Base-by-base conservation (phyloP, 2,329 filamentous ascomycete genomes). In the Cyphellophora attinorum region DNA sequence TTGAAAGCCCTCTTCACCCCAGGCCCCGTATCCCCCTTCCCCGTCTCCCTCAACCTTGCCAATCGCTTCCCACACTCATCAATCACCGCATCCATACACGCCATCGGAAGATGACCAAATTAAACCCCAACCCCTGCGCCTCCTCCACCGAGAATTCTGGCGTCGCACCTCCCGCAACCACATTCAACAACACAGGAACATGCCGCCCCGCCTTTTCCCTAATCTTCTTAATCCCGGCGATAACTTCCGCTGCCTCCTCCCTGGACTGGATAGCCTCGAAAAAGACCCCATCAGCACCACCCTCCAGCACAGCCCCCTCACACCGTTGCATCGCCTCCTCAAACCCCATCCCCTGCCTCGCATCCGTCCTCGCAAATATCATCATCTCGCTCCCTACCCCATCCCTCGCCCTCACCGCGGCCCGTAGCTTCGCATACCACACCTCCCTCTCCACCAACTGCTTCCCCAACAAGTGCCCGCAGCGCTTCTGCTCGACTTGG, bases 281-380 rank as follows among this genome's bases (percentile, higher is more conserved):
- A 41, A 64, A 62, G 2, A 53, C 59, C 2, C 57, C 52, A 19
- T 64, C 61, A 5, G 56, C 61, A 5, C 61, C 61, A 6, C 53
- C 51, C 6, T 56, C 57, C 11, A 53, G 48, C n/a, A 25, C n/a
- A 5, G 60, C 60, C 2, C 51, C 57, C 11, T 52, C 51, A 27
- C 62, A 44, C 14, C 61, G 52, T 11, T 44, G 40, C 19, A 61
- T 35, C 19, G 53, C 53, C 34, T 60, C 60, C 8, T 62, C 59
- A 34, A 59, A 64, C n/a, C 57, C 59, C 32, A 52, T 25, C 3
- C 42, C 34, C 38, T 50, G 47, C 21, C 41, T 35, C 6, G 56
- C 49, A 38, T 64, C 60, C 5, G 60, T 64, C 18, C 61, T 54
- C n/a, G 60, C 61, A 39, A 64, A 62, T 17, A 64, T 19, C 21